phyloP scores from a whole-genome alignment of 805 yeast species.

The Pichia exigua region DNA sequence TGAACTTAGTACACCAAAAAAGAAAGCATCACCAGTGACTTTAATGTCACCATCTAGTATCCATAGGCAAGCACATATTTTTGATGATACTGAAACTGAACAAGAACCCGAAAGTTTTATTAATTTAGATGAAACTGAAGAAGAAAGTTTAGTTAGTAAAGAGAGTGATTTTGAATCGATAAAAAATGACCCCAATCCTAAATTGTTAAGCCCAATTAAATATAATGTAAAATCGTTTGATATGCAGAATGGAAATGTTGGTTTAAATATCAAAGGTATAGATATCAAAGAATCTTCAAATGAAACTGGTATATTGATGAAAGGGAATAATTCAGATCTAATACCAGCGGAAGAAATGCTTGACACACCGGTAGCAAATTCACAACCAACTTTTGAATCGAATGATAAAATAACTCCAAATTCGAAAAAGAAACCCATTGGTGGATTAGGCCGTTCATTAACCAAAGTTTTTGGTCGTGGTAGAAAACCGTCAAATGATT shows the following conservation, averaged over 20 bases:
- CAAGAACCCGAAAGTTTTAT: slow-evolving; percentile 19
- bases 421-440: slow-evolving; percentile 10
- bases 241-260: slow-evolving; percentile 6
- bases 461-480: slow-evolving; percentile 24
- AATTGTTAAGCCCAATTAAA: slow-evolving; percentile 8
- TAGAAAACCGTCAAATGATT: slow-evolving; percentile 22
- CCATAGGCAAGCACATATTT: slow-evolving; percentile 8
- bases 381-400: neutral
- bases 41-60: slow-evolving; percentile 7
- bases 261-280: slow-evolving; percentile 20
- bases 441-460: slow-evolving; percentile 17
- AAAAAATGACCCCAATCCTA: neutral
- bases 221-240: neutral
- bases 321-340: neutral
- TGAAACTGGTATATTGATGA: neutral
- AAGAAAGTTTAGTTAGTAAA: slow-evolving; percentile 11
- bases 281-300: neutral
- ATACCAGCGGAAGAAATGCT: neutral
- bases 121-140: slow-evolving; percentile 16
- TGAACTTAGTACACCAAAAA: slow-evolving; percentile 12
- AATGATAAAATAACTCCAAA: slow-evolving; percentile 3
- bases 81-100: slow-evolving; percentile 10
- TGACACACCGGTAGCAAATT: neutral
- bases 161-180: neutral
- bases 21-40: slow-evolving; percentile 1